A percentile compares a stretch with the other conserved stretches of the same genome.
These are phyloP conservation scores for Pichia heedii DNA, from an alignment of 805 yeast species.

Conservation along the genomic window DNA sequence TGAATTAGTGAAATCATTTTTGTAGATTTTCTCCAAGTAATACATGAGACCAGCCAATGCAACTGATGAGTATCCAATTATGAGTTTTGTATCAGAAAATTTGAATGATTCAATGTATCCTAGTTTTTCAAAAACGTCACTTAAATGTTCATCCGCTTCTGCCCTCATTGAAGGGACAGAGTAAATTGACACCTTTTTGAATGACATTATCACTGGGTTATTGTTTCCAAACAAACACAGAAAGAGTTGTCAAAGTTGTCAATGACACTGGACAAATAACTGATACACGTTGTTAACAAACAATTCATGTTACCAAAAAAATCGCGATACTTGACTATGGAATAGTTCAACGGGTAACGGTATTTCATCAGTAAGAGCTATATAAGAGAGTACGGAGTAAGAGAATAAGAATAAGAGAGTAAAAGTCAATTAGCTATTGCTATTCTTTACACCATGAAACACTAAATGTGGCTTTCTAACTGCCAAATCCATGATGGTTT, in stretches of 20 bases:
- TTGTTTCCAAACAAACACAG: no score
- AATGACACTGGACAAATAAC: no score
- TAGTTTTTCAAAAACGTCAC: conserved; percentile 31
- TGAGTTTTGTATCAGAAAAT: conserved; percentile 38
- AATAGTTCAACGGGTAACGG: no score
- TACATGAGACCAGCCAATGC: conserved; percentile 37
- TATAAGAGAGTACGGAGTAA: no score
- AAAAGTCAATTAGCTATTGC: no score
- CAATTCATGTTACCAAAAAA: no score
- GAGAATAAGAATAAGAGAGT: no score
- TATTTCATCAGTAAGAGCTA: no score
- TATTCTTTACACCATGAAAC: background rate
- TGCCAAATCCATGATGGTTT: conserved; percentile 72
- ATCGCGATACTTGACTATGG: no score
- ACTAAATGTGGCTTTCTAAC: conserved; percentile 57
- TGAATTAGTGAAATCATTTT: conserved; percentile 33
- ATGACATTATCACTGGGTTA: conserved; percentile 10
- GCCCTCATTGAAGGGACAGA: conserved; percentile 40
- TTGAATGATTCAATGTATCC: conserved; percentile 41
- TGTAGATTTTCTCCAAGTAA: conserved; percentile 38
- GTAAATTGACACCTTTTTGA: conserved; percentile 27
- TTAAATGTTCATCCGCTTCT: conserved; percentile 41
- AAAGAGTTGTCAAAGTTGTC: no score
- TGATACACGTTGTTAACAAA: no score
- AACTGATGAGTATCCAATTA: conserved; percentile 40